These are phyloP conservation scores for Periconia sp. DNA, from an alignment of 2,329 filamentous ascomycete genomes.

Conservation along the genomic window DNA sequence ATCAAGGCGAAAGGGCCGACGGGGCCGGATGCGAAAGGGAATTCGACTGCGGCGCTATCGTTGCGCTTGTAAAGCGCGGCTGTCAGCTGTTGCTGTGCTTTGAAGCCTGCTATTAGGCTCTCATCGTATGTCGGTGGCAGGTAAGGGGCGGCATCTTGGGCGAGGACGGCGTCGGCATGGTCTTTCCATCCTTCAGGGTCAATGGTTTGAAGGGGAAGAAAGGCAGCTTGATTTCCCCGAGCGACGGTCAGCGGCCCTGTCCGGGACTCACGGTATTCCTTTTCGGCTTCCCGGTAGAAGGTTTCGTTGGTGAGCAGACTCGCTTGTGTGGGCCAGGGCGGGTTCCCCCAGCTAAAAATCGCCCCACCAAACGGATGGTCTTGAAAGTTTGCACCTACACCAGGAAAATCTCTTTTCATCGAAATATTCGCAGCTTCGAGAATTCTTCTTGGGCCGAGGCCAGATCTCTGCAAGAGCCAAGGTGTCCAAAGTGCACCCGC, in stretches of 20 bases:
- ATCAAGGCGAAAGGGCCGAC: conserved; percentile 21
- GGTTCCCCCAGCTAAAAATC: not conserved
- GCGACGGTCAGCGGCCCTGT: conserved; percentile 30
- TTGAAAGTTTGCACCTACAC: conserved; percentile 38
- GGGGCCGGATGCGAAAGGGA: conserved; percentile 11
- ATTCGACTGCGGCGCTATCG: conserved; percentile 35
- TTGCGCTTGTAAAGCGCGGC: conserved; percentile 20
- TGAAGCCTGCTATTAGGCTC: not conserved
- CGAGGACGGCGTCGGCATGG: conserved; percentile 4
- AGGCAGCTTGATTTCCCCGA: conserved; percentile 8
- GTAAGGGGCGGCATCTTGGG: conserved; percentile 10
- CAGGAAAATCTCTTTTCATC: conserved; percentile 29
- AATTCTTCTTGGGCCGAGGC: conserved; percentile 28
- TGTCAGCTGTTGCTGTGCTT: conserved; percentile 3
- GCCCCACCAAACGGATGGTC: conserved; percentile 29
- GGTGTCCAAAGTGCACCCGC: conserved; percentile 60
- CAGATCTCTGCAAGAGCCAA: conserved; percentile 48
- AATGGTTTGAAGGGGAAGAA: conserved; percentile 7
- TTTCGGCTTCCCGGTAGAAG: conserved; percentile 27
- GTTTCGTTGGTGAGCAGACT: conserved; percentile 20
- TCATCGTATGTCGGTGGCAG: conserved; percentile 13
- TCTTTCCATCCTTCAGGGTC: conserved; percentile 1
- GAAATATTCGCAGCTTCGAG: conserved; percentile 24
- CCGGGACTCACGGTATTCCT: conserved; percentile 25
- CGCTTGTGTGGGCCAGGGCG: conserved; percentile 15